Base-by-base conservation (phyloP, 75 land plant species). In the Larix kaempferi region DNA sequence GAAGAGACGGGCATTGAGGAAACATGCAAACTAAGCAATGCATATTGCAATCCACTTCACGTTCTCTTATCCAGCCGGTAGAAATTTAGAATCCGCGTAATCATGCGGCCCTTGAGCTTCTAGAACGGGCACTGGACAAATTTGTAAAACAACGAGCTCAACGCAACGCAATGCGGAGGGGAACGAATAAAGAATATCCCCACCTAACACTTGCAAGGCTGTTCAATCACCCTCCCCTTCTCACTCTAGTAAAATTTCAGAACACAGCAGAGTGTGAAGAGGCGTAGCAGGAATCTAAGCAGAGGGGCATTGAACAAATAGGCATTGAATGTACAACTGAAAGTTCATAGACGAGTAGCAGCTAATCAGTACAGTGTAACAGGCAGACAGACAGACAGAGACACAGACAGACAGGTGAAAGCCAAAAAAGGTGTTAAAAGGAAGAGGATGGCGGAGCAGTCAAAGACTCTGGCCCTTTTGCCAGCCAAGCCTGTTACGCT, bases 391-490 rank as follows among this genome's bases (percentile, higher is more conserved):
- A 64, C 67, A 69, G 72, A 8, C 72, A 69, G 72, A 41, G 52
- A 41, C 41, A 69, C 52, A 69, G 49, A 69, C 72, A 69, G 72
- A 39, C 72, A 33, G 41, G 35, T 15, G 41, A 41, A 41, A 37
- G 49, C 1, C 35, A 22, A 21, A 69, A 49, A 49, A 49, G 54
- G 54, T 49, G 54, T 69, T 39, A 21, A 69, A 69, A 69, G 11
- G 41, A 69, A 11, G 21, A 69, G 10, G 44, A 69, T 41, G 72
- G 72, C 72, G 72, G 52, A 69, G 52, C 39, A 44, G 52, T 69
- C 72, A 69, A 69, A 69, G 72, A 69, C 72, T 41, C 23, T 41
- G 52, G 25, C 25, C 72, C 72, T 69, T 39, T 39, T 69, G 72
- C 52, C 72, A 69, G 52, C 72, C n/a, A 67, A 64, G 49, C 49